Base-by-base conservation (phyloP, 768 basidiomycete species). In the Jaapia argillacea region DNA sequence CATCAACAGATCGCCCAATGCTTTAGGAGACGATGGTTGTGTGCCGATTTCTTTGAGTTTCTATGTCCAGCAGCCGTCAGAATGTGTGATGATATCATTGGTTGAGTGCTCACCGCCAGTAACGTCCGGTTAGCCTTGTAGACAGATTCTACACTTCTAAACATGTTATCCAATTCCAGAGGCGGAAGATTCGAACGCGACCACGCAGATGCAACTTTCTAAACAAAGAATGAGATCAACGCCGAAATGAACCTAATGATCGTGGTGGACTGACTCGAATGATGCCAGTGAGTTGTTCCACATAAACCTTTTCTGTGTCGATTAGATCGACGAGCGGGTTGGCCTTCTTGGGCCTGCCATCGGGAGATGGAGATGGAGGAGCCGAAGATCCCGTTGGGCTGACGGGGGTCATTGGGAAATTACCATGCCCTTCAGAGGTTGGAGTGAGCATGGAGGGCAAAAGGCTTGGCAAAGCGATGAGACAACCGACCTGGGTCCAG, bases 201-300 rank as follows among this genome's bases (percentile, higher is more conserved):
- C 96, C 96, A 99, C 40, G 96, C 96, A n/a, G 84, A 82, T 6
- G 96, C 96, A 4, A 96, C 86, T 77, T 86, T 90, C 92, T 98
- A 58, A 16, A 1, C n/a, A n/a, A n/a, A n/a, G n/a, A n/a, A n/a
- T n/a, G n/a, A n/a, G n/a, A 22, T 26, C 14, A 3, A 28, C 25
- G 23, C 6, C 36, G 23, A n/a, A 12, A 40, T 6, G 1, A 6
- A 24, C 48, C 26, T 18, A 39, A 43, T n/a, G 20, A 50, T 24
- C n/a, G n/a, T n/a, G n/a, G n/a, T n/a, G n/a, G n/a, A n/a, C 88
- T 45, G 58, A 92, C 94, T 57, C 92, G 77, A 51, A 99, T 96
- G 55, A 97, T 76, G 33, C 82, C 82, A 7, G 90, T 82, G 27
- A 99, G 67, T 50, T 88, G 75, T 35, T 94, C 91, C 10, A 97